phyloP scores from a whole-genome alignment of 208 protist species.

The Endotrypanum monterogeii region DNA sequence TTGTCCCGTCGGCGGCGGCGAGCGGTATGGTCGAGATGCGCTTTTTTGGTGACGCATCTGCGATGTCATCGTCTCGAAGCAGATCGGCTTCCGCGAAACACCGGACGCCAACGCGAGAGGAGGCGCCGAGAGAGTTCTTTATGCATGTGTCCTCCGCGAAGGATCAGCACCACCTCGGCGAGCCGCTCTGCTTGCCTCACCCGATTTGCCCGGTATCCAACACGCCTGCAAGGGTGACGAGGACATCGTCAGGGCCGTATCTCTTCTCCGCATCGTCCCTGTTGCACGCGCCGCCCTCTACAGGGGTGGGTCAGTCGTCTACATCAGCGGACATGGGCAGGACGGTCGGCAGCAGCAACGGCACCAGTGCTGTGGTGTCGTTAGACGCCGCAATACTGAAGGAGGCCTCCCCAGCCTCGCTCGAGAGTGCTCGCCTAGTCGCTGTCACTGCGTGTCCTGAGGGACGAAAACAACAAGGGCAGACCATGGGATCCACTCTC shows the following conservation, averaged over 20 bases:
- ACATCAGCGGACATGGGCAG: neutral
- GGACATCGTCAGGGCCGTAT: neutral
- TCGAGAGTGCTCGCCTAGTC: neutral
- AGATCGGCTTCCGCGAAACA: neutral
- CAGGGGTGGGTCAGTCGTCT: neutral
- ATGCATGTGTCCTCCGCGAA: neutral
- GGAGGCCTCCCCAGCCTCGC: too few species aligned
- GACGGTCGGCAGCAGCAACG: neutral
- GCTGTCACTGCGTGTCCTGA: neutral
- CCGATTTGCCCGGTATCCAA: neutral
- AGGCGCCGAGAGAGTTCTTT: neutral
- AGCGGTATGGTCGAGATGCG: neutral
- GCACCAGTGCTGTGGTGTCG: neutral
- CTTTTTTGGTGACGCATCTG: neutral
- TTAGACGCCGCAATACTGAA: neutral
- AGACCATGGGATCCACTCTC: neutral
- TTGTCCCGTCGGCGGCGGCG: neutral
- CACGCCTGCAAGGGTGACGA: neutral
- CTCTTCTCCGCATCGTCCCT: neutral
- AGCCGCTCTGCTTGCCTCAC: neutral
- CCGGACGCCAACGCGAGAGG: neutral
- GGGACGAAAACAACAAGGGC: neutral
- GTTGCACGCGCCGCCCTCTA: neutral
- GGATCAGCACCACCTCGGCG: neutral
- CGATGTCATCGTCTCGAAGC: neutral